phyloP scores from a whole-genome alignment of 345 rosid species.

The Corchorus olitorius region DNA sequence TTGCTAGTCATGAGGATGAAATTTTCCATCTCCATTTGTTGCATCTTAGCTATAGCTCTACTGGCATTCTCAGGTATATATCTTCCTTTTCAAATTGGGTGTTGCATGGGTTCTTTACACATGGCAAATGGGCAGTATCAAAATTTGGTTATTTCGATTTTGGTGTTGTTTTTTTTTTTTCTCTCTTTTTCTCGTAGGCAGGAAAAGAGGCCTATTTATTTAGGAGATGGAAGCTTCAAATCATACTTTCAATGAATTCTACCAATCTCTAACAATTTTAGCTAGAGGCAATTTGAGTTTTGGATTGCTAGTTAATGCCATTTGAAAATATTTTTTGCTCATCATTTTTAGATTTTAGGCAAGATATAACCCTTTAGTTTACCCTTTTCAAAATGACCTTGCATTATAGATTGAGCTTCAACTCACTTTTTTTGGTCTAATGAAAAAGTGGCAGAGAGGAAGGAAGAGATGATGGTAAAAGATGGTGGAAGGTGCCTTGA shows the following conservation, averaged over 20 bases:
- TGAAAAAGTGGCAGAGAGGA: constrained; percentile 18
- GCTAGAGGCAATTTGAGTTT: too few relatives aligned
- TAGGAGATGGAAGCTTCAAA: too few relatives aligned
- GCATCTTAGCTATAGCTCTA: constrained; percentile 12
- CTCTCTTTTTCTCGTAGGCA: constrained; percentile 20
- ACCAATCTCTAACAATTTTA: too few relatives aligned
- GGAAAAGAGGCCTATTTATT: too few relatives aligned
- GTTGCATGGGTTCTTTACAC: background rate
- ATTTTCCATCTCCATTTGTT: background rate
- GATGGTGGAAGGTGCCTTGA: constrained; percentile 27
- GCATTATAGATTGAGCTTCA: too few relatives aligned
- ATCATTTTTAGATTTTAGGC: too few relatives aligned
- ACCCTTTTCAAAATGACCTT: too few relatives aligned
- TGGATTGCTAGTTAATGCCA: too few relatives aligned
- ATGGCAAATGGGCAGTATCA: background rate
- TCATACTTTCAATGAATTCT: too few relatives aligned
- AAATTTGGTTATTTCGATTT: background rate
- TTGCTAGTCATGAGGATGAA: background rate
- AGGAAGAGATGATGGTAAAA: background rate
- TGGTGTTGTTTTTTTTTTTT: background rate
- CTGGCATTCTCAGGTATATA: constrained; percentile 16
- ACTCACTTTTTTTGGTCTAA: too few relatives aligned
- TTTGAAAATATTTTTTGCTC: too few relatives aligned
- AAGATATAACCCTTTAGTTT: too few relatives aligned
- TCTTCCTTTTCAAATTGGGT: background rate